Conservation (phyloP, 2,329 filamentous ascomycete species). For the Nothophoma quercina region DNA sequence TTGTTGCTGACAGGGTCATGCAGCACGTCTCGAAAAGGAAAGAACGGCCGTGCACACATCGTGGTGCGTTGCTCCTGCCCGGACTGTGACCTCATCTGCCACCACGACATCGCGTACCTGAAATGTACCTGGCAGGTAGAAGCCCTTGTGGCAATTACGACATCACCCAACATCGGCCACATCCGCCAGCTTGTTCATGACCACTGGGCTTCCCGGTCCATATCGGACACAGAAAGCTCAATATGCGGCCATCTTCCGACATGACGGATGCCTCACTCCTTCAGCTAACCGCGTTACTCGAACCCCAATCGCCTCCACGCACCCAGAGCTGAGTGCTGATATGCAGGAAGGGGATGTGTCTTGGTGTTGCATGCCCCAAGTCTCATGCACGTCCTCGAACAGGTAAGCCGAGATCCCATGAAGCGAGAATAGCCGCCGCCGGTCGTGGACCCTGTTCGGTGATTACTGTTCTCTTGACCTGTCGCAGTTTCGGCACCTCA, state of each 20-base stretch:
- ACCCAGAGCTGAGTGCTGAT: constrained; percentile 8
- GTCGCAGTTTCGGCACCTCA: neutral
- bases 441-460: constrained; percentile 16
- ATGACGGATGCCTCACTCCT: neutral
- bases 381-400: constrained; percentile 21
- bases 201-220: constrained; percentile 8
- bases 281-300: constrained; percentile 1
- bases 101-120: constrained; percentile 26
- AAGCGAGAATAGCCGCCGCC: constrained; percentile 28
- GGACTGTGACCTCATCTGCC: constrained; percentile 20
- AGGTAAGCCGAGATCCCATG: constrained; percentile 23
- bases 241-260: neutral
- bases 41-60: constrained; percentile 24
- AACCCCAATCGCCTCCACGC: neutral
- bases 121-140: constrained; percentile 28
- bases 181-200: neutral
- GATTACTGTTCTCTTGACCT: constrained; percentile 14
- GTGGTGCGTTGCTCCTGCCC: constrained; percentile 3
- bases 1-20: constrained; percentile 25
- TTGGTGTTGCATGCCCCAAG: constrained; percentile 29
- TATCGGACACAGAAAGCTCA: neutral
- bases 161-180: constrained; percentile 17
- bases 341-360: constrained; percentile 14
- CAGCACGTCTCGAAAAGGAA: constrained; percentile 14
- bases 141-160: constrained; percentile 7